Evolutionary conservation across 2,329 filamentous ascomycete species (phyloP), one percentile per base, ranked within the genome.

Genomic region (Celoporthe dispersa): DNA sequence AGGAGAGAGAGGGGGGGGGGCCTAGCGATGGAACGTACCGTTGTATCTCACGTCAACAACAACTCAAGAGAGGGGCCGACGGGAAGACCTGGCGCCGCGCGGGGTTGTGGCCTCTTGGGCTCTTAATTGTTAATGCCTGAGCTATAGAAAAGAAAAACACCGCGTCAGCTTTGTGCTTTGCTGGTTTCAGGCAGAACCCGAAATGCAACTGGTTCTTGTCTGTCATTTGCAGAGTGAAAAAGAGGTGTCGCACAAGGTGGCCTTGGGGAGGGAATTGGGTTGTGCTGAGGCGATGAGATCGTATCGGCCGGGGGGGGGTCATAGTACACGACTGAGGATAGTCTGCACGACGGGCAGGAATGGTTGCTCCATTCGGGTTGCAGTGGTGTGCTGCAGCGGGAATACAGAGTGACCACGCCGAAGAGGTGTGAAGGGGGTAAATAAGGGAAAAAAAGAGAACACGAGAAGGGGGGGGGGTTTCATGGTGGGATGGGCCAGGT

Each of bases 1-100:
- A 55, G 28, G 16, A 8, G 35, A 35, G 35, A 8, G 35, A 8
- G 35, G 8, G 35, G 35, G 35, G n/a, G 33, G 19, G 35, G 51
- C n/a, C 44, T 55, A 67, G n/a, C 63, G n/a, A 70, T 60, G 53
- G n/a, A 67, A 72, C 70, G 63, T 70, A 72, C 70, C 70, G 44
- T 39, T 68, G 62, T 70, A 57, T 48, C 62, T 19, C 64, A 59
- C 62, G 33, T 48, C 25, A 62, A 33, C n/a, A 28, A 33, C 33
- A 48, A 48, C 22, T 9, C 25, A 11, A n/a, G 11, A 35, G 33
- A 59, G 31, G 53, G 41, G 64, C n/a, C 25, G 31, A 22, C n/a
- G 33, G 57, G 33, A 37, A 60, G 33, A 60, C 57, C 33, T 60
- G 44, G 44, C 16, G 41, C 37, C n/a, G 35, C 16, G 22, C 6